These are phyloP conservation scores for Cordyceps farinosa DNA, from an alignment of 2,329 filamentous ascomycete species.

Conservation along the genomic window DNA sequence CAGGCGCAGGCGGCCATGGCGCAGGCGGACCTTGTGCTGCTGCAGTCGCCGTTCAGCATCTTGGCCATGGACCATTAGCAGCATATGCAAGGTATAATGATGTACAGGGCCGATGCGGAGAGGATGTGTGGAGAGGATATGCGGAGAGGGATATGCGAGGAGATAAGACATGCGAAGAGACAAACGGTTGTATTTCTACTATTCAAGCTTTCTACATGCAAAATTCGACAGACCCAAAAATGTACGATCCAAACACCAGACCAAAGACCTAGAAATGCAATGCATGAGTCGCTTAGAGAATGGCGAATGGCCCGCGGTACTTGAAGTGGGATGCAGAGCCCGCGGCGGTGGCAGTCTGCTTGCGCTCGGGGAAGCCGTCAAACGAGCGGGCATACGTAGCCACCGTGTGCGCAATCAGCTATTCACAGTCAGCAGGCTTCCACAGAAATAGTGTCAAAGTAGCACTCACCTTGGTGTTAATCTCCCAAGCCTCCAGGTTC, in stretches of 20 bases:
- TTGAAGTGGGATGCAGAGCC: neutral
- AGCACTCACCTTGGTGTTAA: constrained; percentile 54
- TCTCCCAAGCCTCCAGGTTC: constrained; percentile 57
- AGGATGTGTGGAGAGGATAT: too few relatives aligned
- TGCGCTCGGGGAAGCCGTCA: constrained; percentile 59
- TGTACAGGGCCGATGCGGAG: neutral
- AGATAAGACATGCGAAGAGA: neutral
- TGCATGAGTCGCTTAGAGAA: neutral
- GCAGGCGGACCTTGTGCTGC: neutral
- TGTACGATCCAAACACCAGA: neutral
- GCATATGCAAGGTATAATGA: neutral
- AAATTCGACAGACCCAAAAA: neutral
- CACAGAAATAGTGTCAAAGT: neutral
- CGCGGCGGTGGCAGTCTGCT: neutral
- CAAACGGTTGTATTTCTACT: neutral
- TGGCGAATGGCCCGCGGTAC: neutral
- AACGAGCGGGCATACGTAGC: constrained; percentile 66
- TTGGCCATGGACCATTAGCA: too few relatives aligned
- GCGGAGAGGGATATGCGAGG: neutral
- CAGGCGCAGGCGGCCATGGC: neutral
- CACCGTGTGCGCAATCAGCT: constrained; percentile 69
- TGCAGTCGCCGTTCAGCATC: neutral
- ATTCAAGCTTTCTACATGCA: neutral
- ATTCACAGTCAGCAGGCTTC: neutral
- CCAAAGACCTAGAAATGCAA: neutral